Percentiles rank a stretch among this genome's conserved stretches.
Evolutionary conservation across 1,284 basidiomycete species (phyloP).

Genomic region (Ceratobasidium sp.): DNA sequence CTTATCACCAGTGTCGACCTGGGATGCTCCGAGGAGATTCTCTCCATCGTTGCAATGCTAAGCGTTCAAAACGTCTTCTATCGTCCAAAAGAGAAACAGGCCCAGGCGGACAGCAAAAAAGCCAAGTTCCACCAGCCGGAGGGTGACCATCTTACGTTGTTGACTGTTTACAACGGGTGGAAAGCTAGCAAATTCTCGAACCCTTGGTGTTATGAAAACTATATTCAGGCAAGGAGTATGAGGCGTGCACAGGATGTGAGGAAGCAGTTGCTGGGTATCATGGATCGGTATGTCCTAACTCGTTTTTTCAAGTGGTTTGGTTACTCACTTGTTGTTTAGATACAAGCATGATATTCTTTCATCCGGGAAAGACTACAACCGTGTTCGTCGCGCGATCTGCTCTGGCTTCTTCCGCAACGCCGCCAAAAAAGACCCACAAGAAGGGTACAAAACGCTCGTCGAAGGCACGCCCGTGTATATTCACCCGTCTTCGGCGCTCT

Average conservation of each 20-base stretch:
- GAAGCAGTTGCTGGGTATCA: constrained; percentile 97
- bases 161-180: constrained; percentile 99
- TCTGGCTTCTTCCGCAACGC: constrained; percentile 97
- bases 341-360: constrained; percentile 97
- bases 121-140: constrained; percentile 99
- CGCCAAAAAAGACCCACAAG: constrained; percentile 94
- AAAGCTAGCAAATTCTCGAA: constrained; percentile 94
- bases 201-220: constrained; percentile 98
- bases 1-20: constrained; percentile 97
- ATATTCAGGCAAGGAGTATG: constrained; percentile 97
- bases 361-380: constrained; percentile 92
- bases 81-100: constrained; percentile 98
- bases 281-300: constrained; percentile 83
- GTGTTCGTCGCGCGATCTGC: constrained; percentile 94
- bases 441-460: constrained; percentile 98
- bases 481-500: constrained; percentile 96
- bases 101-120: constrained; percentile 98
- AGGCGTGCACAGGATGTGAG: constrained; percentile 97
- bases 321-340: constrained; percentile 56
- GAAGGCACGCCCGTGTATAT: constrained; percentile 99
- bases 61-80: constrained; percentile 98
- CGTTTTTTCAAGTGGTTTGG: background rate
- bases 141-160: constrained; percentile 94
- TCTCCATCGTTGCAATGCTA: constrained; percentile 98
- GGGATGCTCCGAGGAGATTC: constrained; percentile 96